Evolutionary conservation across 352 stramenopile genomes (phyloP).

Genomic region (Aphanomyces stellatus): DNA sequence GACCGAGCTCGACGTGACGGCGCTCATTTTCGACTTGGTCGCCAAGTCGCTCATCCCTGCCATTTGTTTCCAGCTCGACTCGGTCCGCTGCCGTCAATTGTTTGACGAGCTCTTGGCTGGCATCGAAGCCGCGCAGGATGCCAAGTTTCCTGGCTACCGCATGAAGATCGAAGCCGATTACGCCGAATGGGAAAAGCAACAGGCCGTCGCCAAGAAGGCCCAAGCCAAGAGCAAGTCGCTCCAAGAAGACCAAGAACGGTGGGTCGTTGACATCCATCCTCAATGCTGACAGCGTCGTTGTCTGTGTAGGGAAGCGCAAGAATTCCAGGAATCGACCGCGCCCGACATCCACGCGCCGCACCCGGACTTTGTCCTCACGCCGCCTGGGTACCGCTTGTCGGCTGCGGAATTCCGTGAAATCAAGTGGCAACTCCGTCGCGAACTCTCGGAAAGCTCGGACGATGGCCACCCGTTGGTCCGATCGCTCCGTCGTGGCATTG

Average conservation of each 20-base stretch:
- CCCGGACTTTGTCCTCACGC: slow-evolving; percentile 95
- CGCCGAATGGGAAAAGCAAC: slow-evolving; percentile 70
- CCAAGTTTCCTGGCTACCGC: slow-evolving; percentile 80
- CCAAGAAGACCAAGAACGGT: slow-evolving; percentile 69
- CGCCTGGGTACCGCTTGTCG: slow-evolving; percentile 89
- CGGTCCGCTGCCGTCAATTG: slow-evolving; percentile 76
- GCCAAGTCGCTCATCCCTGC: slow-evolving; percentile 55
- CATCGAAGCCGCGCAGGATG: slow-evolving; percentile 61
- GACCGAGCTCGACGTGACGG: slow-evolving; percentile 22
- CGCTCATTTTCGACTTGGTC: slow-evolving; percentile 39
- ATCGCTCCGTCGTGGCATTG: slow-evolving; percentile 93
- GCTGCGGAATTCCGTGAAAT: slow-evolving; percentile 89
- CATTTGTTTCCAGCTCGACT: slow-evolving; percentile 85
- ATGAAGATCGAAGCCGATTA: slow-evolving; percentile 93
- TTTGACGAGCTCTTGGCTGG: slow-evolving; percentile 70
- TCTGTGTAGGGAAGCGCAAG: slow-evolving; percentile 41
- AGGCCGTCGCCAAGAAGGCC: slow-evolving; percentile 89
- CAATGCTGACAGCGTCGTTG: neutral
- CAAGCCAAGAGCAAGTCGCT: slow-evolving; percentile 92
- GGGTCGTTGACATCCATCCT: neutral
- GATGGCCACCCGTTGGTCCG: slow-evolving; percentile 73
- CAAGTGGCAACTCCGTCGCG: slow-evolving; percentile 75
- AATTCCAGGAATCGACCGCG: slow-evolving; percentile 71
- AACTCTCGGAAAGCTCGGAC: slow-evolving; percentile 72
- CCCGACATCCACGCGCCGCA: slow-evolving; percentile 95